Percentiles rank a stretch among this genome's conserved stretches.
phyloP scores from a whole-genome alignment of 2,329 filamentous ascomycete species.

The Microcyclospora pomicola region DNA sequence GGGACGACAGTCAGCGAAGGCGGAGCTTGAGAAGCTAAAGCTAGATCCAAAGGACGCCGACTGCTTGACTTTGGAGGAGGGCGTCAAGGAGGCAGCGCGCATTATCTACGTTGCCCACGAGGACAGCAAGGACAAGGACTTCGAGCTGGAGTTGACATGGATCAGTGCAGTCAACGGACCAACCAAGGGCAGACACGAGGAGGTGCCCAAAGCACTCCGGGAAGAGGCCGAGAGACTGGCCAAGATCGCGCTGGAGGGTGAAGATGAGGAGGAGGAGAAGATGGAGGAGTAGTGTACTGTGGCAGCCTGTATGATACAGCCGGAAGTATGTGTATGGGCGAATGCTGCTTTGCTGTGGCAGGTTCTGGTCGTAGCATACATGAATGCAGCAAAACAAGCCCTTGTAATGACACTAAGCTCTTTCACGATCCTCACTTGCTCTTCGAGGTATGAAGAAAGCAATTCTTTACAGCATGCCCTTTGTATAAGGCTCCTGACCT shows the following conservation, averaged over 20 bases:
- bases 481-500: too few relatives aligned
- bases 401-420: too few relatives aligned
- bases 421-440: too few relatives aligned
- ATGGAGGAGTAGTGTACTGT: constrained; percentile 62
- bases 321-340: too few relatives aligned
- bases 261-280: constrained; percentile 73
- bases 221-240: constrained; percentile 90
- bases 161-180: constrained; percentile 73
- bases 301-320: too few relatives aligned
- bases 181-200: constrained; percentile 82
- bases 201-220: constrained; percentile 78
- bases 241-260: constrained; percentile 75
- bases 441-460: too few relatives aligned
- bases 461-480: too few relatives aligned
- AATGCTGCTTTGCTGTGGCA: too few relatives aligned
- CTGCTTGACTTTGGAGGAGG: constrained; percentile 66
- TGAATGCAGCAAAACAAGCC: too few relatives aligned
- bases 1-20: constrained; percentile 90
- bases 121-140: constrained; percentile 99
- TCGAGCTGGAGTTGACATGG: constrained; percentile 99
- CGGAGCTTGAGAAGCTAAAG: constrained; percentile 95
- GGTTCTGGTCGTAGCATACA: too few relatives aligned
- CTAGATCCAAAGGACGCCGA: constrained; percentile 48
- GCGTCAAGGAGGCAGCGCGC: constrained; percentile 86
- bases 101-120: constrained; percentile 98